phyloP scores from a whole-genome alignment of 78 protist species.

The Dictyostelium firmibasis region DNA sequence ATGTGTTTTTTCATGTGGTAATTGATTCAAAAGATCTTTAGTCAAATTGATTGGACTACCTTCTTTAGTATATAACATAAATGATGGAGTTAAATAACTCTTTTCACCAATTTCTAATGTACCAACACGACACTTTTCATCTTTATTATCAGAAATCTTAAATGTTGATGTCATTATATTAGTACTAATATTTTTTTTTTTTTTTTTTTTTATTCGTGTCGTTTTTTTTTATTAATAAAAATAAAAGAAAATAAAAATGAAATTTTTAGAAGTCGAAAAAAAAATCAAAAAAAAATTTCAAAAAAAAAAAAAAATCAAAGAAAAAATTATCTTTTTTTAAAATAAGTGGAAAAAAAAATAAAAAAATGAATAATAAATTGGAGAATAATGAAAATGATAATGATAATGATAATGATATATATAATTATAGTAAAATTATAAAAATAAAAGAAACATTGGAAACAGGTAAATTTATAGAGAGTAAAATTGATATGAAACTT shows the following conservation, averaged over 20 bases:
- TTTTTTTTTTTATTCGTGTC: neutral
- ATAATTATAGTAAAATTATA: neutral
- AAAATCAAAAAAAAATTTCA: too few relatives aligned
- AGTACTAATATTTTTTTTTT: neutral
- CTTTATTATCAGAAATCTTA: neutral
- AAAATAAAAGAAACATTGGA: neutral
- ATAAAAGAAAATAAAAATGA: too few relatives aligned
- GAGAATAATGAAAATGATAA: neutral
- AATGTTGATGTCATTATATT: neutral
- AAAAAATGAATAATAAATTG: too few relatives aligned
- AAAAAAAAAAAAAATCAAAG: too few relatives aligned
- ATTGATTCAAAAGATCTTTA: constrained; percentile 28
- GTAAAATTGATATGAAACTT: neutral
- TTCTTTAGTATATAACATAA: constrained; percentile 53
- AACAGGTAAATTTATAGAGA: neutral
- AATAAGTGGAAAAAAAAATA: too few relatives aligned
- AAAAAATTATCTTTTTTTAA: too few relatives aligned
- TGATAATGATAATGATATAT: neutral
- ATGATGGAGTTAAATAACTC: constrained; percentile 21
- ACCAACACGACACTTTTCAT: constrained; percentile 6
- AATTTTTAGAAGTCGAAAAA: too few relatives aligned
- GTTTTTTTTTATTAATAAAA: neutral
- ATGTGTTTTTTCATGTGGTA: constrained; percentile 19
- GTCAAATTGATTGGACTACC: constrained; percentile 57
- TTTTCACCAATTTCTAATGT: neutral